A percentile compares a stretch with the other conserved stretches of the same genome.
Evolutionary conservation across 352 stramenopile genomes (phyloP).

Genomic region (Phytophthora vignae): DNA sequence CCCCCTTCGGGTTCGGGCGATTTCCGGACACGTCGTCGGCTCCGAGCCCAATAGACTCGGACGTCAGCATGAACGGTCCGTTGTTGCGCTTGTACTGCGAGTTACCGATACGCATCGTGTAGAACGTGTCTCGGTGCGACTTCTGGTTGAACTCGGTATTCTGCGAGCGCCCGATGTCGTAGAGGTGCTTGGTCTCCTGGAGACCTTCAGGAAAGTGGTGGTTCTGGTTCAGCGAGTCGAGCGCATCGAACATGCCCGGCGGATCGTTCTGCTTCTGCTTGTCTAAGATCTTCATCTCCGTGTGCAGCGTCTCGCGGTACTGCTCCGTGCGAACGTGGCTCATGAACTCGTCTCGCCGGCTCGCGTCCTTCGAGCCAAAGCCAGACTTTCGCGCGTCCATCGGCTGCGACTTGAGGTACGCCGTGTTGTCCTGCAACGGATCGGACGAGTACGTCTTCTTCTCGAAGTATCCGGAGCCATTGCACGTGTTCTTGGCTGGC

Average conservation of each 20-base stretch:
- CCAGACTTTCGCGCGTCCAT: slow-evolving; percentile 89
- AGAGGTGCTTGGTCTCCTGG: slow-evolving; percentile 79
- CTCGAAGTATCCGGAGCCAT: slow-evolving; percentile 87
- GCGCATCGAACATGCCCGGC: slow-evolving; percentile 47
- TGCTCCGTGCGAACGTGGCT: slow-evolving; percentile 91
- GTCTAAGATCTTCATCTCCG: slow-evolving; percentile 84
- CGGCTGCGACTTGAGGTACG: slow-evolving; percentile 90
- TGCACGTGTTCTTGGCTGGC: slow-evolving; percentile 78
- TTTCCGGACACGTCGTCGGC: slow-evolving; percentile 72
- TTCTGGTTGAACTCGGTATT: slow-evolving; percentile 88
- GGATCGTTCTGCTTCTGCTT: slow-evolving; percentile 65
- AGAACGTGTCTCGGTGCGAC: slow-evolving; percentile 84
- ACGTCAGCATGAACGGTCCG: slow-evolving; percentile 82
- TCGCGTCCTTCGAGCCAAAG: slow-evolving; percentile 92
- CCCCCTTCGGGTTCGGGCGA: slow-evolving; percentile 69
- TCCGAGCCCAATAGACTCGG: slow-evolving; percentile 68
- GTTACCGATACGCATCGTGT: slow-evolving; percentile 81
- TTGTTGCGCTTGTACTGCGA: slow-evolving; percentile 85
- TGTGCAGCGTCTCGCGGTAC: slow-evolving; percentile 87
- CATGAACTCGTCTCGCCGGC: slow-evolving; percentile 92
- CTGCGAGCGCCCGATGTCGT: slow-evolving; percentile 82
- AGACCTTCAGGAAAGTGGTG: slow-evolving; percentile 77
- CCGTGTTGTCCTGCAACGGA: slow-evolving; percentile 86
- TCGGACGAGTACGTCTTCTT: slow-evolving; percentile 89
- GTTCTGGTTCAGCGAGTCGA: slow-evolving; percentile 55